These are phyloP conservation scores for Heimioporus sp. DNA, from an alignment of 768 basidiomycete genomes.

Conservation along the genomic window DNA sequence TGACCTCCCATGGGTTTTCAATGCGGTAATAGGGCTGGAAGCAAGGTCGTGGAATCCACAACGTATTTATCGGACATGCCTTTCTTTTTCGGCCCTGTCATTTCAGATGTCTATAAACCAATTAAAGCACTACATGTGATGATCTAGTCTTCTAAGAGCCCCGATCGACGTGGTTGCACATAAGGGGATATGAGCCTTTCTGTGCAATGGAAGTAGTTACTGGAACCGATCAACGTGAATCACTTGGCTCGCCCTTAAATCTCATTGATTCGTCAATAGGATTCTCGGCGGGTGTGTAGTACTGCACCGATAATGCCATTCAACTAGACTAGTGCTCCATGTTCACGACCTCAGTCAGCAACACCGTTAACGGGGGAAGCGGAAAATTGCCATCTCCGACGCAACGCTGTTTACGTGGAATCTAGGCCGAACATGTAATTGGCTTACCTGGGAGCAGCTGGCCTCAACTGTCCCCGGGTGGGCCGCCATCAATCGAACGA, in stretches of 20 bases:
- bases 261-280: not conserved
- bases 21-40: not conserved
- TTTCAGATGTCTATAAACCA: not conserved
- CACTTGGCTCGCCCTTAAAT: not conserved
- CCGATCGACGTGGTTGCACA: constrained; percentile 10
- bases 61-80: not conserved
- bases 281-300: not conserved
- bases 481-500: not conserved
- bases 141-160: constrained; percentile 1
- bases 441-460: not conserved
- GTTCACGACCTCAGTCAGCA: too few species aligned
- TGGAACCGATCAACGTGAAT: constrained; percentile 3
- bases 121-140: not conserved
- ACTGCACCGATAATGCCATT: too few species aligned
- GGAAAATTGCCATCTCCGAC: constrained; percentile 1
- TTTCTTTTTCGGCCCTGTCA: not conserved
- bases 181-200: constrained; percentile 9
- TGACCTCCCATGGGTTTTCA: not conserved
- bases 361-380: not conserved
- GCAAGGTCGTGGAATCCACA: not conserved
- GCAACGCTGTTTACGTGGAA: constrained; percentile 9
- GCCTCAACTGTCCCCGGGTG: too few species aligned
- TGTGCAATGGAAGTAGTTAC: constrained; percentile 12
- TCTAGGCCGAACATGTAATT: constrained; percentile 16
- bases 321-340: too few species aligned